Conservation (phyloP, 768 basidiomycete genomes). For the Tulasnella sp. region DNA sequence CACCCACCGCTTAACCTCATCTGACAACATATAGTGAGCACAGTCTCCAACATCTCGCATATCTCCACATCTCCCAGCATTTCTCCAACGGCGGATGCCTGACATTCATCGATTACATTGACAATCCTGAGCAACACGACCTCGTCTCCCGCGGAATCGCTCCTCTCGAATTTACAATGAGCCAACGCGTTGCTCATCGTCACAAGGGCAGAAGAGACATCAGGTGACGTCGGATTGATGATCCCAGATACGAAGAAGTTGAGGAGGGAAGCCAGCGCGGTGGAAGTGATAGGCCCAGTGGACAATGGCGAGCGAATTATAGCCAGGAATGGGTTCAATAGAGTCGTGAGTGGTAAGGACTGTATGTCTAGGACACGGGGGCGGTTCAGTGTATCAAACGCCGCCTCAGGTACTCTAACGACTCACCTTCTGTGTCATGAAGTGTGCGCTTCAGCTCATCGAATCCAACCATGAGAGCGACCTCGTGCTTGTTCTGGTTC, state of each 20-base stretch:
- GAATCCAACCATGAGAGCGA: conserved; percentile 83
- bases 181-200: conserved; percentile 84
- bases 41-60: conserved; percentile 97
- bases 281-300: conserved; percentile 95
- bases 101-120: conserved; percentile 74
- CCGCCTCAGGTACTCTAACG: conserved; percentile 24
- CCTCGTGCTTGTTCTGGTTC: conserved; percentile 52
- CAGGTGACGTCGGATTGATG: conserved; percentile 44
- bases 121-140: conserved; percentile 88
- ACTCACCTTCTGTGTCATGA: conserved; percentile 51
- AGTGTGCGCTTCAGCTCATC: conserved; percentile 69
- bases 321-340: conserved; percentile 83
- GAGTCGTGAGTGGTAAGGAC: conserved; percentile 42
- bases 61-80: conserved; percentile 84
- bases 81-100: conserved; percentile 50
- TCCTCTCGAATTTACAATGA: conserved; percentile 96
- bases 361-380: conserved; percentile 39
- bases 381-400: neutral
- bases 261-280: conserved; percentile 78
- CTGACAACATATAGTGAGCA: conserved; percentile 91
- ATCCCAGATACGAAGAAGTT: conserved; percentile 74
- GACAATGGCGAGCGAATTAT: conserved; percentile 90
- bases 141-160: conserved; percentile 95
- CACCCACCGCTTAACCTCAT: conserved; percentile 89
- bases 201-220: conserved; percentile 54